Conservation (phyloP, 306 rosid species). For the Acacia acuminata region DNA sequence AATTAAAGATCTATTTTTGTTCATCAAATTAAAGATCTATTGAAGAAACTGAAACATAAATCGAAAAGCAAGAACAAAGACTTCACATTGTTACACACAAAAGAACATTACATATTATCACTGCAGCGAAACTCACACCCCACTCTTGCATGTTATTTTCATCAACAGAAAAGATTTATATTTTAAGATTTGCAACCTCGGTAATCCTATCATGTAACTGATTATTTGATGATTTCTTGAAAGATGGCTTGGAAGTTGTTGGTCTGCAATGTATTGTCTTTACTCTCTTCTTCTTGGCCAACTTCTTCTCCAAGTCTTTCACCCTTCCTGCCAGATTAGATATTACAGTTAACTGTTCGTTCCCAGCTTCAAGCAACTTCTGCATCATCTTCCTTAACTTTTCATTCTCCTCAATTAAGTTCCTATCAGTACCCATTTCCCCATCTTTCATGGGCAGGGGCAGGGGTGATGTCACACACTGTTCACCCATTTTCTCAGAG, state of each 20-base stretch:
- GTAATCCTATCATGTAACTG: background rate
- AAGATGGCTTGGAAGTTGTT: constrained; percentile 20
- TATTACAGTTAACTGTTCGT: constrained; percentile 59
- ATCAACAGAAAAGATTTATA: background rate
- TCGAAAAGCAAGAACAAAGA: background rate
- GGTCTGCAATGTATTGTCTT: constrained; percentile 30
- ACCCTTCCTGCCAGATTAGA: constrained; percentile 60
- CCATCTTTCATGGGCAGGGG: background rate
- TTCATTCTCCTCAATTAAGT: constrained; percentile 55
- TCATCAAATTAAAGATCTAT: too few relatives aligned
- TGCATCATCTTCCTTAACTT: constrained; percentile 56
- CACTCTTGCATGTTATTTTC: background rate
- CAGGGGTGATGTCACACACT: background rate
- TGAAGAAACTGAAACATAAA: background rate
- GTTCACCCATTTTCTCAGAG: background rate
- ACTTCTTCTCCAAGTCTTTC: constrained; percentile 65
- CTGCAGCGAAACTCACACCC: constrained; percentile 16
- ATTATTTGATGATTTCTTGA: constrained; percentile 22
- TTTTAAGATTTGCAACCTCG: constrained; percentile 13
- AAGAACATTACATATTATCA: background rate
- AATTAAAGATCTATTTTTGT: too few relatives aligned
- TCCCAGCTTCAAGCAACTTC: constrained; percentile 65
- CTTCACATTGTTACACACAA: background rate
- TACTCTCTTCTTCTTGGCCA: constrained; percentile 43
- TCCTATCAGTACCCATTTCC: constrained; percentile 16